phyloP scores from a whole-genome alignment of 768 basidiomycete genomes.

The Amanita pallidorosea region DNA sequence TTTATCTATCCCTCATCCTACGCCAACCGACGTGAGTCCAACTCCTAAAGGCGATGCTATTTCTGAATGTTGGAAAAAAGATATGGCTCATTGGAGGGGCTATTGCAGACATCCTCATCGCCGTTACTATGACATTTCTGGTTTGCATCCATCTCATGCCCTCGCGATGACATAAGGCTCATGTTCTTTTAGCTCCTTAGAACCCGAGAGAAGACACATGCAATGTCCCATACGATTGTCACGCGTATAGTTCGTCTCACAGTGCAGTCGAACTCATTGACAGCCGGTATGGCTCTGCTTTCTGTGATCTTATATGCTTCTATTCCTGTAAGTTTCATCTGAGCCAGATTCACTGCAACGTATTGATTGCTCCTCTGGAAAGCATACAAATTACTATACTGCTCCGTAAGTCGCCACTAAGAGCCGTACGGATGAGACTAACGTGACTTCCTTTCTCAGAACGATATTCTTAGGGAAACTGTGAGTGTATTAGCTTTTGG shows the following conservation, averaged over 20 bases:
- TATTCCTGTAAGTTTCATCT: background rate
- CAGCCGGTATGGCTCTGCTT: background rate
- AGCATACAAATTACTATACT: conserved; percentile 1
- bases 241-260: conserved; percentile 7
- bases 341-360: background rate
- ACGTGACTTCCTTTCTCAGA: background rate
- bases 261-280: conserved; percentile 8
- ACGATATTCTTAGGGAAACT: conserved; percentile 8
- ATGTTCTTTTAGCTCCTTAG: background rate
- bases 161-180: background rate
- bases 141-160: background rate
- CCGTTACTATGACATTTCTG: conserved; percentile 7
- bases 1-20: background rate
- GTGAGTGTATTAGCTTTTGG: background rate
- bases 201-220: conserved; percentile 3
- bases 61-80: background rate
- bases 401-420: background rate
- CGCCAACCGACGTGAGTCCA: background rate
- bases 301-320: background rate
- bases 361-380: background rate
- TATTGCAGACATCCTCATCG: conserved; percentile 7
- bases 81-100: conserved; percentile 8
- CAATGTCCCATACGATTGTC: conserved; percentile 6
- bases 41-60: background rate
- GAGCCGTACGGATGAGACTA: background rate